phyloP scores from a whole-genome alignment of 441 rosid species.

The Theobroma grandiflorum region DNA sequence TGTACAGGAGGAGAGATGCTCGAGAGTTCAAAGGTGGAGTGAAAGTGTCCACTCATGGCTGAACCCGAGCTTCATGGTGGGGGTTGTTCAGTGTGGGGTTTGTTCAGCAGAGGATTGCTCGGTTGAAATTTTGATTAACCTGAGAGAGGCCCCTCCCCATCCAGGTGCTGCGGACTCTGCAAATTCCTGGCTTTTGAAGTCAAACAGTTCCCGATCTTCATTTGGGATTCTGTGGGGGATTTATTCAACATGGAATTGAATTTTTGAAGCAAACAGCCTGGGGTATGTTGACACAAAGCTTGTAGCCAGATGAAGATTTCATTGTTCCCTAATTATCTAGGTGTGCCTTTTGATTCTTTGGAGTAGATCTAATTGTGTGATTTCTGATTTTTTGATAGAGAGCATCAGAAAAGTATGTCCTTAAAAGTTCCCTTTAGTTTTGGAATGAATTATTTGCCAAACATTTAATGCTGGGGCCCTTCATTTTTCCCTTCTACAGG shows the following conservation, averaged over 20 bases:
- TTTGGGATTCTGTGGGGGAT: slow-evolving; percentile 36
- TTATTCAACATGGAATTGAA: slow-evolving; percentile 15
- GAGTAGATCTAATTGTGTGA: slow-evolving; percentile 27
- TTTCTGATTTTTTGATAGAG: slow-evolving; percentile 16
- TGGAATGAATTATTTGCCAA: slow-evolving; percentile 17
- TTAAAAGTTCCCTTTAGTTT: slow-evolving; percentile 10
- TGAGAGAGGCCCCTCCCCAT: slow-evolving; percentile 40
- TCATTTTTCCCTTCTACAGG: background rate
- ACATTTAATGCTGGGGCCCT: background rate
- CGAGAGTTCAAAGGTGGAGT: slow-evolving; percentile 64
- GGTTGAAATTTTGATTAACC: slow-evolving; percentile 45
- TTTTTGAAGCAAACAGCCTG: slow-evolving; percentile 31
- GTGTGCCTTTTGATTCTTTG: background rate
- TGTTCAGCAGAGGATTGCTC: slow-evolving; percentile 51
- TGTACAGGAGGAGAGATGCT: slow-evolving; percentile 76
- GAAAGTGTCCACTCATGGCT: slow-evolving; percentile 59
- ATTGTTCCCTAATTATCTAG: slow-evolving; percentile 25
- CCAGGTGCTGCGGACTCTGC: slow-evolving; percentile 35
- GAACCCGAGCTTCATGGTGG: slow-evolving; percentile 55
- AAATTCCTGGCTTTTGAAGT: slow-evolving; percentile 46
- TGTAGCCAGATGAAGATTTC: slow-evolving; percentile 30
- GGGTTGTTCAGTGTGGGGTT: slow-evolving; percentile 46
- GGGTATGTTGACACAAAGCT: slow-evolving; percentile 39
- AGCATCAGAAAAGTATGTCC: background rate
- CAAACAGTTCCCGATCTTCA: slow-evolving; percentile 28